Conservation (phyloP, 805 yeast species). For the Barnettozyma populi region DNA sequence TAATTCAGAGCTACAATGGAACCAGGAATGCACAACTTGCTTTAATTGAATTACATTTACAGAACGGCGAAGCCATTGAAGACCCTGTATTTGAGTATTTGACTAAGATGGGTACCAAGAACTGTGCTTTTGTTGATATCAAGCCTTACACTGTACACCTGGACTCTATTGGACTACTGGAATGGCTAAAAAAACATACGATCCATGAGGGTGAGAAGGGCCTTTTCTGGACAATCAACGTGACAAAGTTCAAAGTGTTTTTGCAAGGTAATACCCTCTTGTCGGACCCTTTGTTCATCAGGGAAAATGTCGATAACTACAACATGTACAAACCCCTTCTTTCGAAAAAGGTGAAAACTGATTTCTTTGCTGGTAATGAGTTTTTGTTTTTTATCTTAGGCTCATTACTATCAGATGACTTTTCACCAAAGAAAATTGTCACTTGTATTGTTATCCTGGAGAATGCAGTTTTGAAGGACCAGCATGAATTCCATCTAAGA, state of each 20-base stretch:
- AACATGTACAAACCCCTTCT: constrained; percentile 33
- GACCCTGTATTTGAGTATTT: constrained; percentile 34
- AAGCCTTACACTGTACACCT: constrained; percentile 25
- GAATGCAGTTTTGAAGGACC: constrained; percentile 46
- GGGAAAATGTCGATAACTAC: constrained; percentile 35
- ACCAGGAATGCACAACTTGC: constrained; percentile 59
- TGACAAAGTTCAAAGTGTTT: constrained; percentile 44
- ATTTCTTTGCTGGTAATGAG: constrained; percentile 67
- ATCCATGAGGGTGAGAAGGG: constrained; percentile 18
- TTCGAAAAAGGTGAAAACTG: constrained; percentile 46
- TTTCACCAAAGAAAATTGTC: constrained; percentile 25
- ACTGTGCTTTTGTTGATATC: constrained; percentile 63
- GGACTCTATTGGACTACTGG: constrained; percentile 12
- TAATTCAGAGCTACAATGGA: constrained; percentile 28
- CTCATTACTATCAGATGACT: constrained; percentile 24
- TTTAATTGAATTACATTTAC: constrained; percentile 38
- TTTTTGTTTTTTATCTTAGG: constrained; percentile 53
- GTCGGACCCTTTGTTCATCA: constrained; percentile 21
- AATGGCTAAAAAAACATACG: constrained; percentile 23
- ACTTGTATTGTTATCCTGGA: constrained; percentile 54
- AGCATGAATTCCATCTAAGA: constrained; percentile 66
- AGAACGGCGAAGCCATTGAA: constrained; percentile 15
- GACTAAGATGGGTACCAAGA: constrained; percentile 43
- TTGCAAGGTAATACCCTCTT: constrained; percentile 22
- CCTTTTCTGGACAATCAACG: constrained; percentile 32